Conservation (phyloP, 164 flowering plant species). For the Magnolia changhungtana region DNA sequence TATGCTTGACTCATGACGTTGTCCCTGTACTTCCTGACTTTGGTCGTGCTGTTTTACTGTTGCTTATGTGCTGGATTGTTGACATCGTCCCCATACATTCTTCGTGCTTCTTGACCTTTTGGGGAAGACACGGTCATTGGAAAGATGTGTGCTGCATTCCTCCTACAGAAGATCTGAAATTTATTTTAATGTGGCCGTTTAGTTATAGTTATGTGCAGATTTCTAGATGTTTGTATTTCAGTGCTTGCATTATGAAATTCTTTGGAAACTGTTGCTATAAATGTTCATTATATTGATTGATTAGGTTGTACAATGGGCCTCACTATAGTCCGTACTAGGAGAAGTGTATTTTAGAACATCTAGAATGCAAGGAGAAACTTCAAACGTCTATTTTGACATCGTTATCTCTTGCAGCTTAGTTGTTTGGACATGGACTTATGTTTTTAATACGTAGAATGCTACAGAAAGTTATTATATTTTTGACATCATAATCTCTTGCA, state of each 20-base stretch:
- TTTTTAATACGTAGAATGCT: not conserved
- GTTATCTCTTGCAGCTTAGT: constrained; percentile 18
- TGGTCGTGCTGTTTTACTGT: not conserved
- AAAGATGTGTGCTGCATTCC: not conserved
- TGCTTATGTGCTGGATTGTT: not conserved
- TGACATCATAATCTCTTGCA: constrained; percentile 16
- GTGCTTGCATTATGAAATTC: not conserved
- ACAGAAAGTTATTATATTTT: no score
- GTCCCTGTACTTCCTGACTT: not conserved
- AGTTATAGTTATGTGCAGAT: not conserved
- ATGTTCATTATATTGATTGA: not conserved
- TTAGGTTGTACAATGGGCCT: not conserved
- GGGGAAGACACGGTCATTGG: not conserved
- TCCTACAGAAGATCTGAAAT: not conserved
- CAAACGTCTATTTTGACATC: not conserved
- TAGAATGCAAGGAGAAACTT: not conserved
- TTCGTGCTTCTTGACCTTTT: not conserved
- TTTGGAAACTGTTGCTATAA: not conserved
- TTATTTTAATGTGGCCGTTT: not conserved
- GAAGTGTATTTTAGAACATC: not conserved
- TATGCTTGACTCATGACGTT: not conserved
- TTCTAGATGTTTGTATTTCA: not conserved
- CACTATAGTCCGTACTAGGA: not conserved
- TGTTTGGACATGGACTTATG: not conserved
- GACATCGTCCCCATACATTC: not conserved